These are phyloP conservation scores for Tetracladium maxilliforme DNA, from an alignment of 2,329 filamentous ascomycete genomes.

Conservation along the genomic window DNA sequence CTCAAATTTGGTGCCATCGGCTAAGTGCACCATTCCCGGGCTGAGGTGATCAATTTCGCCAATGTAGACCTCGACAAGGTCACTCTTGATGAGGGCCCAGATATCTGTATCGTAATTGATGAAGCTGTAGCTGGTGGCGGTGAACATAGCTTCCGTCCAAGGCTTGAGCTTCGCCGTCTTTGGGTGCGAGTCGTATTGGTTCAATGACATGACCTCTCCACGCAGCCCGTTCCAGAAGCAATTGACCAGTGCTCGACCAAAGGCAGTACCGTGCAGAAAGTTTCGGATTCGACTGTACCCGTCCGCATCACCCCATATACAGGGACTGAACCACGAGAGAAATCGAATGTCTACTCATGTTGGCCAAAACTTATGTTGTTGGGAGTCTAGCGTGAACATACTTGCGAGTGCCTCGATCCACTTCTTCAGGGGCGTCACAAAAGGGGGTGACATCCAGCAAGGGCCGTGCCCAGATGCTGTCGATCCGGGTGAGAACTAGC, in stretches of 20 bases:
- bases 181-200: conserved; percentile 37
- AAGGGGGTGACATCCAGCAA: conserved; percentile 40
- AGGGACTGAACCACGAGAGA: conserved; percentile 62
- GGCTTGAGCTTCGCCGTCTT: conserved; percentile 37
- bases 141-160: conserved; percentile 34
- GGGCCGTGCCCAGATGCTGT: no score
- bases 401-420: conserved; percentile 55
- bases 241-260: conserved; percentile 39
- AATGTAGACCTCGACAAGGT: conserved; percentile 32
- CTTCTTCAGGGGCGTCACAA: conserved; percentile 50
- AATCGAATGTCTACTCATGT: conserved; percentile 51
- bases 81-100: conserved; percentile 37
- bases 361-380: no score
- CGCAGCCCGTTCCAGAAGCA: conserved; percentile 42
- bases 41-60: conserved; percentile 32
- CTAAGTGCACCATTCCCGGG: conserved; percentile 30
- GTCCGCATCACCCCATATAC: conserved; percentile 52
- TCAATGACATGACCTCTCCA: conserved; percentile 36
- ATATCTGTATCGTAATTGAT: conserved; percentile 43
- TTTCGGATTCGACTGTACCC: conserved; percentile 37
- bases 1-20: conserved; percentile 27
- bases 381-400: background rate
- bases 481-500: no score
- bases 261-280: conserved; percentile 39
- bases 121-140: conserved; percentile 39